phyloP scores from a whole-genome alignment of 768 basidiomycete genomes.

The Zangia roseola region DNA sequence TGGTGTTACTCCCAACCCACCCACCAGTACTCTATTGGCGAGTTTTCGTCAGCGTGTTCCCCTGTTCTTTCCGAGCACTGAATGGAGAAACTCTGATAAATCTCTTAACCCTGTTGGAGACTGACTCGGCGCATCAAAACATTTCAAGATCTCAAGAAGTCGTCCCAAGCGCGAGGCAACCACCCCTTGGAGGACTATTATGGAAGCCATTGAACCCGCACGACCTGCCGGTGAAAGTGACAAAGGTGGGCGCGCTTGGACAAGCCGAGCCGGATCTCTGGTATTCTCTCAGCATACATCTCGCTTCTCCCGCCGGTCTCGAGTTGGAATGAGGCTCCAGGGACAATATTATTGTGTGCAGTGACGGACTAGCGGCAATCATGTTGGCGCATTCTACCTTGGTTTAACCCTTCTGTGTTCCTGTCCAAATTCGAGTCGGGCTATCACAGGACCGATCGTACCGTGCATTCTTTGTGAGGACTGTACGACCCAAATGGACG shows the following conservation, averaged over 20 bases:
- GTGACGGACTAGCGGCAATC: slow-evolving; percentile 23
- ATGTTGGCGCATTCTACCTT: slow-evolving; percentile 21
- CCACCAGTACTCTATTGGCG: neutral
- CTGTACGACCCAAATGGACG: slow-evolving; percentile 12
- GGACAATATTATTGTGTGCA: slow-evolving; percentile 22
- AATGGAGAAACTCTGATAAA: neutral
- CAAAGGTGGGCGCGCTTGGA: slow-evolving; percentile 13
- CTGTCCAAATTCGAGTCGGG: slow-evolving; percentile 12
- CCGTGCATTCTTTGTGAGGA: slow-evolving; percentile 18
- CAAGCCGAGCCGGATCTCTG: slow-evolving; percentile 20
- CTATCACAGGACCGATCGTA: slow-evolving; percentile 13
- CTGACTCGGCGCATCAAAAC: slow-evolving; percentile 3
- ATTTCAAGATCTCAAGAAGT: slow-evolving; percentile 11
- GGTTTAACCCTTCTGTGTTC: slow-evolving; percentile 16
- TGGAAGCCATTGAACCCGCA: slow-evolving; percentile 22
- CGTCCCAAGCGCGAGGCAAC: slow-evolving; percentile 16
- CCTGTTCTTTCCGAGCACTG: neutral
- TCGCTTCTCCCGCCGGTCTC: slow-evolving; percentile 29
- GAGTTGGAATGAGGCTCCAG: slow-evolving; percentile 18
- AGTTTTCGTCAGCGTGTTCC: neutral
- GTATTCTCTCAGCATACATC: slow-evolving; percentile 7
- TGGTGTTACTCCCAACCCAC: slow-evolving; percentile 4
- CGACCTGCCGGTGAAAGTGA: slow-evolving; percentile 12
- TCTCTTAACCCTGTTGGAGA: slow-evolving; percentile 1
- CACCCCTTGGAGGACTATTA: slow-evolving; percentile 21